A percentile compares a stretch with the other conserved stretches of the same genome.
Conservation (phyloP, 192 early-diverging fungal species). For the Coemansia sp. region DNA sequence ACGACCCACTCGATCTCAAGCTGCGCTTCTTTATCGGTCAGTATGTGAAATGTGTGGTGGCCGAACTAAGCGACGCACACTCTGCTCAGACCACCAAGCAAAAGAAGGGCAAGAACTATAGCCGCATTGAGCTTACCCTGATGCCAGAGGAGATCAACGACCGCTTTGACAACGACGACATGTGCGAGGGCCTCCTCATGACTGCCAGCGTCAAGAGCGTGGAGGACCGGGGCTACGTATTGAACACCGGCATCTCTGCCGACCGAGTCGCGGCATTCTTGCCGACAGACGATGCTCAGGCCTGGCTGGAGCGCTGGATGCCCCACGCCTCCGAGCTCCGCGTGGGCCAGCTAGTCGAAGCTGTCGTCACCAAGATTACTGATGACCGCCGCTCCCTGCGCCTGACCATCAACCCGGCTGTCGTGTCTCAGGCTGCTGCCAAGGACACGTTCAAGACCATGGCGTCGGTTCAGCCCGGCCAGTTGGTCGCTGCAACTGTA, state of each 20-base stretch:
- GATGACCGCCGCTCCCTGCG: slow-evolving; percentile 67
- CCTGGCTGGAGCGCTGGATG: slow-evolving; percentile 66
- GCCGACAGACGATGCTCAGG: slow-evolving; percentile 66
- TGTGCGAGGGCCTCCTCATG: slow-evolving; percentile 73
- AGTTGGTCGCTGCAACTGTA: slow-evolving; percentile 69
- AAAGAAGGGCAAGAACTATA: slow-evolving; percentile 38
- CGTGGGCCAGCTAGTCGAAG: slow-evolving; percentile 77
- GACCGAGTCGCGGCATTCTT: slow-evolving; percentile 72
- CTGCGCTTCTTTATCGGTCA: slow-evolving; percentile 81
- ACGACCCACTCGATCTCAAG: slow-evolving; percentile 68
- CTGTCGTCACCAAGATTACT: slow-evolving; percentile 64
- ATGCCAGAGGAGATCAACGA: slow-evolving; percentile 80
- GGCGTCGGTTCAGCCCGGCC: slow-evolving; percentile 82
- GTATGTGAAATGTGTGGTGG: slow-evolving; percentile 74
- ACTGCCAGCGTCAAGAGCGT: slow-evolving; percentile 74
- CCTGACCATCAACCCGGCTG: slow-evolving; percentile 66
- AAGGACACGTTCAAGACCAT: slow-evolving; percentile 64
- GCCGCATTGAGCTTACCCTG: slow-evolving; percentile 73
- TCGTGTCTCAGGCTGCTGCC: slow-evolving; percentile 59
- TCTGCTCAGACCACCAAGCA: slow-evolving; percentile 34
- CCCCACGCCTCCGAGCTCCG: slow-evolving; percentile 59
- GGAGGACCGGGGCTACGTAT: slow-evolving; percentile 93
- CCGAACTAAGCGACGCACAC: slow-evolving; percentile 54
- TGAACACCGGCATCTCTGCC: slow-evolving; percentile 68
- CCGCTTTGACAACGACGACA: slow-evolving; percentile 64